Conservation (phyloP, 441 rosid species). For the Populus hybrid region DNA sequence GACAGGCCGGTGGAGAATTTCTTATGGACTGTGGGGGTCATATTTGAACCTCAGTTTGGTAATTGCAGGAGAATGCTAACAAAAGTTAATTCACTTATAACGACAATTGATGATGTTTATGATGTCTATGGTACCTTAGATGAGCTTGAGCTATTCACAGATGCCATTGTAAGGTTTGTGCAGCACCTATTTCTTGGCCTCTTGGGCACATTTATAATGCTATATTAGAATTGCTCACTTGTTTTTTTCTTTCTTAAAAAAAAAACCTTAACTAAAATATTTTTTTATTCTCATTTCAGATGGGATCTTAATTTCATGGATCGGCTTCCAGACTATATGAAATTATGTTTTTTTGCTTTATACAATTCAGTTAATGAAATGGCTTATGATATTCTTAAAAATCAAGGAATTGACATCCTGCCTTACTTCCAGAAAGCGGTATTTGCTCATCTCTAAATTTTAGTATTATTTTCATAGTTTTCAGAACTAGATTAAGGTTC, state of each 20-base stretch:
- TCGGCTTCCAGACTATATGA: constrained; percentile 21
- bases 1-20: too few relatives aligned
- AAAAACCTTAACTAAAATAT: too few relatives aligned
- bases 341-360: not conserved
- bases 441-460: too few relatives aligned
- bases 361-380: constrained; percentile 2
- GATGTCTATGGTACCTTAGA: too few relatives aligned
- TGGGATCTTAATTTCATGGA: constrained; percentile 16
- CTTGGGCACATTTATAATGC: not conserved
- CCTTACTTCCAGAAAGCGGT: not conserved
- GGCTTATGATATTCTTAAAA: not conserved
- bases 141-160: not conserved
- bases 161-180: not conserved
- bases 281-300: not conserved
- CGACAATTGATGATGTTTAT: too few relatives aligned
- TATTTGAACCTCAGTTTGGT: too few relatives aligned
- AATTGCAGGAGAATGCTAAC: too few relatives aligned
- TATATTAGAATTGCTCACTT: not conserved
- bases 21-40: too few relatives aligned
- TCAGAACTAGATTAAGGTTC: accelerated
- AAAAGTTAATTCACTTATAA: too few relatives aligned
- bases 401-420: not conserved
- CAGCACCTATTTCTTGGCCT: not conserved
- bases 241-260: too few relatives aligned
- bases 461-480: too few relatives aligned